These are phyloP conservation scores for Diophrys sp. DNA, from an alignment of 73 alveolate species.

Conservation along the genomic window DNA sequence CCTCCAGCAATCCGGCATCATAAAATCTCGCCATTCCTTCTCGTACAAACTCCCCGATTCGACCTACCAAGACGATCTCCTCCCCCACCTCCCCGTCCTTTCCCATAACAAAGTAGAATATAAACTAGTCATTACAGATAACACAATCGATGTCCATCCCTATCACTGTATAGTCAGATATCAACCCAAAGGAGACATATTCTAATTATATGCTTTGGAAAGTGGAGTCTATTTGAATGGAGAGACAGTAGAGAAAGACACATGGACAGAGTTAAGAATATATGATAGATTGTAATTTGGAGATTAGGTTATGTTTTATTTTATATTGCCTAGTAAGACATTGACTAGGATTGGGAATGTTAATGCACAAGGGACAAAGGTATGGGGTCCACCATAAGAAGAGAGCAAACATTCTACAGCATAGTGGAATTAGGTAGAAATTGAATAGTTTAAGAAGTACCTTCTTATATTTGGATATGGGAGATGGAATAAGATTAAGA, in stretches of 20 bases:
- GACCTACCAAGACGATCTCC: conserved; percentile 10
- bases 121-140: not conserved
- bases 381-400: too few relatives aligned
- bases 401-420: conserved; percentile 65
- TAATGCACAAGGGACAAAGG: too few relatives aligned
- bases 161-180: conserved; percentile 20
- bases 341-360: too few relatives aligned
- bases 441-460: conserved; percentile 57
- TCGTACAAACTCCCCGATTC: not conserved
- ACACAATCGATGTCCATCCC: not conserved
- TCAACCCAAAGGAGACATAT: conserved; percentile 20
- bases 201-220: conserved; percentile 18
- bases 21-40: not conserved
- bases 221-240: not conserved
- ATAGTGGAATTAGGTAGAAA: conserved; percentile 52
- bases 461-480: conserved; percentile 87
- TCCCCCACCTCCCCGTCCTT: conserved; percentile 11
- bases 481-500: conserved; percentile 84
- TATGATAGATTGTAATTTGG: conserved; percentile 55
- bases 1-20: not conserved
- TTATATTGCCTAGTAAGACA: too few relatives aligned
- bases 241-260: not conserved
- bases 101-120: not conserved
- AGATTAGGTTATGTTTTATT: too few relatives aligned
- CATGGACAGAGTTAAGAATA: conserved; percentile 46